Base-by-base conservation (phyloP, 148 eudicot species). In the Arbutus unedo region DNA sequence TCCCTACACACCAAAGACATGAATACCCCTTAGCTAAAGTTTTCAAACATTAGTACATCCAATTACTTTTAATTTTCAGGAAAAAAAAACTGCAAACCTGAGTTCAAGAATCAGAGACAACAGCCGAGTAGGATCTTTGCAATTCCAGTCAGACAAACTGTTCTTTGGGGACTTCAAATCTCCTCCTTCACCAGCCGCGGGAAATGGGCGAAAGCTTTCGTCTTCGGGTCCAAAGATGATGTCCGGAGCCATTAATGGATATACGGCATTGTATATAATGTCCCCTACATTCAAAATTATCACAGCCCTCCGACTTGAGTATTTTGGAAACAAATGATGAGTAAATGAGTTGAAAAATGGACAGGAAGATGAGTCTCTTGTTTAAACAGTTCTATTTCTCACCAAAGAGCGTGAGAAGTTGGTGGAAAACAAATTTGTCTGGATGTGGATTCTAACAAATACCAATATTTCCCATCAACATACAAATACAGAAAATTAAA, bases 221-320 rank as follows among this genome's bases (percentile, higher is more conserved):
- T 96, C 98, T 67, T 91, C 95, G 4, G 91, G 89, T 5, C 98
- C 98, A 77, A 96, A 96, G 60, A 96, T 88, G 21, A 96, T 81
- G 85, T 96, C 99, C 1, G 99, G 99, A 41, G 94, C 91, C 59
- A 82, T 79, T 82, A 96, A 86, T 25, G 98, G 99, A 84, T 89
- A 89, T 71, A 88, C 84, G 62, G 92, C 90, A 86, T 94, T 92
- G 92, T 85, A 96, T 54, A 93, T 80, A 10, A 94, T 85, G 85
- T 93, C 97, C 99, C 99, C 98, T 94, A 81, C 21, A 75, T 38
- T 60, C 77, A 80, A 55, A 73, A 25, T 48, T 78, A 71, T 25
- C 73, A 54, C 4, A 66, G 71, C 13, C 44, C 71, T 25, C 43
- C 16, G 41, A 56, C 13, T 74, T 8, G 18, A 41, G 56, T 44